phyloP scores from a whole-genome alignment of 139 green algal species.

The Haematococcus lacustris region DNA sequence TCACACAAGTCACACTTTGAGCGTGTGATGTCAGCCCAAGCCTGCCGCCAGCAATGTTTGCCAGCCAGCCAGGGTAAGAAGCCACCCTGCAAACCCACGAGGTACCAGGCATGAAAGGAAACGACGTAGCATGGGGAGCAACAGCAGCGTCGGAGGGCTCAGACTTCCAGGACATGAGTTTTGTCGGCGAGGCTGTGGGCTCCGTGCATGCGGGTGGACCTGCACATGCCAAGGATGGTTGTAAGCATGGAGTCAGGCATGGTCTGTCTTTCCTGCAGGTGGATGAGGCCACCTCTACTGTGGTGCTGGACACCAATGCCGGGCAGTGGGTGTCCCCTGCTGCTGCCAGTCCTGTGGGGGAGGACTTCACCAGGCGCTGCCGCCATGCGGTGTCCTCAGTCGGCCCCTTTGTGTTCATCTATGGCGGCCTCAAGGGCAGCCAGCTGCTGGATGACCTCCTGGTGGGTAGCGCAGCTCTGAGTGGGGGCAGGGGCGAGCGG shows the following conservation, averaged over 20 bases:
- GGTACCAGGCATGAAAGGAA: background rate
- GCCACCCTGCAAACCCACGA: background rate
- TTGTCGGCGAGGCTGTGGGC: background rate
- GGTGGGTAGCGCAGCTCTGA: no score
- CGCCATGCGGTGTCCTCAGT: constrained; percentile 80
- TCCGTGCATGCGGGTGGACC: background rate
- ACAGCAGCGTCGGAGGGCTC: background rate
- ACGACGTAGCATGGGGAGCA: background rate
- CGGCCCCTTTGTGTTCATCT: constrained; percentile 90
- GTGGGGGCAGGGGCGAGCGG: no score
- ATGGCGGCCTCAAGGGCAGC: constrained; percentile 78
- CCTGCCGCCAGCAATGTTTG: background rate
- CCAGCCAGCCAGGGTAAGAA: background rate
- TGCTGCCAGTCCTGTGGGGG: constrained; percentile 1
- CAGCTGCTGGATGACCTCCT: constrained; percentile 84
- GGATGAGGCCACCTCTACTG: constrained; percentile 68
- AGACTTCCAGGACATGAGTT: background rate
- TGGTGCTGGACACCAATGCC: constrained; percentile 85
- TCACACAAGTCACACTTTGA: background rate
- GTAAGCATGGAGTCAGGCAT: background rate
- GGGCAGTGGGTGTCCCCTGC: constrained; percentile 50
- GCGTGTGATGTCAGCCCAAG: background rate
- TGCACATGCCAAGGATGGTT: background rate
- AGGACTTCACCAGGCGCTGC: constrained; percentile 55
- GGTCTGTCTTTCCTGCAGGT: constrained; percentile 33